These are phyloP conservation scores for Halophytophthora batemanensis DNA, from an alignment of 352 stramenopile genomes.

Conservation along the genomic window DNA sequence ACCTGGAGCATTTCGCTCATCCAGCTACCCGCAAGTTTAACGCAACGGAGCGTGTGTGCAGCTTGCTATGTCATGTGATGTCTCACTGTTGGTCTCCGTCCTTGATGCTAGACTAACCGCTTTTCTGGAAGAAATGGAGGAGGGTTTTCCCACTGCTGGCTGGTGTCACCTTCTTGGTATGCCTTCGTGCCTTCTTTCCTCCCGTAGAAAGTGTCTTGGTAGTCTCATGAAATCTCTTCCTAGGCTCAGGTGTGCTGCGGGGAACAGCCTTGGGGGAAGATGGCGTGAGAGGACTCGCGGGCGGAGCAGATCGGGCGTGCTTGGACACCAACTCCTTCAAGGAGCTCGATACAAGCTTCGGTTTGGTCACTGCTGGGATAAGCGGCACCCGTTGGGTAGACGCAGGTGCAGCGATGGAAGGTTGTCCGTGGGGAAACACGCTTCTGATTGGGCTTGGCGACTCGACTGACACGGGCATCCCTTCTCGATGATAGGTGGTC, in stretches of 20 bases:
- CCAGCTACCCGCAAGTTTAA: no score
- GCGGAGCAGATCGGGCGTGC: conserved; percentile 16
- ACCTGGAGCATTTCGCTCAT: no score
- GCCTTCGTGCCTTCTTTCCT: conserved; percentile 9
- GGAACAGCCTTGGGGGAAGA: conserved; percentile 1
- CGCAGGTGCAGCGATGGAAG: background rate
- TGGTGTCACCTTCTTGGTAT: conserved; percentile 9
- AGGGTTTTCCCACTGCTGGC: conserved; percentile 24
- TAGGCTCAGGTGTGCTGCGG: conserved; percentile 17
- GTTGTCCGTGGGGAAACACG: no score
- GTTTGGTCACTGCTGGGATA: conserved; percentile 10
- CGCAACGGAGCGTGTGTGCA: no score
- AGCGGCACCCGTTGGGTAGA: conserved; percentile 9
- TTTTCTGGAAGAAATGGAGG: conserved; percentile 48
- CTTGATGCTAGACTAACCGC: conserved; percentile 1
- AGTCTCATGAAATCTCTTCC: conserved; percentile 20
- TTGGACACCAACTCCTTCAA: conserved; percentile 38
- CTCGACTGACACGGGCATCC: conserved; percentile 1
- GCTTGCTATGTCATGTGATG: no score
- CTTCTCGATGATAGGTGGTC: conserved; percentile 16
- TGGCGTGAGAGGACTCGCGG: conserved; percentile 5
- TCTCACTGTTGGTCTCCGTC: no score
- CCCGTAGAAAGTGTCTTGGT: conserved; percentile 12
- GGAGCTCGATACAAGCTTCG: conserved; percentile 22
- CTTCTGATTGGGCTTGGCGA: background rate